Evolutionary conservation across 2,329 filamentous ascomycete genomes (phyloP).

Genomic region (Chaetomiaceae sp.): DNA sequence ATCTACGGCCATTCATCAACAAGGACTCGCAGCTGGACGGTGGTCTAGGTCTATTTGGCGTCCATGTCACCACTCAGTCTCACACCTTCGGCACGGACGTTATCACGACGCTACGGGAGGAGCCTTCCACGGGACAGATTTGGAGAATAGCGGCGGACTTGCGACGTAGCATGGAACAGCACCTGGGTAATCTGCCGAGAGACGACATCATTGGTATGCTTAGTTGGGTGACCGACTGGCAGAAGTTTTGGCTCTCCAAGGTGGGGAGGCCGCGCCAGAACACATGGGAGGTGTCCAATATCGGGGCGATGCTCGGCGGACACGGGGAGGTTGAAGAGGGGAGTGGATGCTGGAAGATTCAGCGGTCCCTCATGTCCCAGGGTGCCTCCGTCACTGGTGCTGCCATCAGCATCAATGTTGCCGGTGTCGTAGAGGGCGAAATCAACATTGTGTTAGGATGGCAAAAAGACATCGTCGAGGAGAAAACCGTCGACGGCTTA

Average conservation of each 20-base stretch:
- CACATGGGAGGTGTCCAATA: constrained; percentile 52
- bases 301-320: constrained; percentile 38
- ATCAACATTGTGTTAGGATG: constrained; percentile 45
- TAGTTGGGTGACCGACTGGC: constrained; percentile 41
- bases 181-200: constrained; percentile 33
- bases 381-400: constrained; percentile 41
- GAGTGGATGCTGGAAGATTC: constrained; percentile 34
- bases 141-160: constrained; percentile 41
- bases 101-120: constrained; percentile 28
- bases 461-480: constrained; percentile 43
- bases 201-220: constrained; percentile 44
- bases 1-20: constrained; percentile 39
- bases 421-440: constrained; percentile 40
- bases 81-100: constrained; percentile 30
- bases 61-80: constrained; percentile 36
- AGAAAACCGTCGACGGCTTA: constrained; percentile 36
- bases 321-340: constrained; percentile 2
- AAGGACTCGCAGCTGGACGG: constrained; percentile 26
- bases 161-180: constrained; percentile 34
- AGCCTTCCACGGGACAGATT: constrained; percentile 28
- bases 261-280: constrained; percentile 39
- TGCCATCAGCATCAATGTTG: constrained; percentile 43
- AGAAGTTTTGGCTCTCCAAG: constrained; percentile 37
- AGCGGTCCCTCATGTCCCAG: constrained; percentile 48
- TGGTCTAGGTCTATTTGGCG: constrained; percentile 34